These are phyloP conservation scores for Candolleomyces efflorescens DNA, from an alignment of 768 basidiomycete genomes.

Conservation along the genomic window DNA sequence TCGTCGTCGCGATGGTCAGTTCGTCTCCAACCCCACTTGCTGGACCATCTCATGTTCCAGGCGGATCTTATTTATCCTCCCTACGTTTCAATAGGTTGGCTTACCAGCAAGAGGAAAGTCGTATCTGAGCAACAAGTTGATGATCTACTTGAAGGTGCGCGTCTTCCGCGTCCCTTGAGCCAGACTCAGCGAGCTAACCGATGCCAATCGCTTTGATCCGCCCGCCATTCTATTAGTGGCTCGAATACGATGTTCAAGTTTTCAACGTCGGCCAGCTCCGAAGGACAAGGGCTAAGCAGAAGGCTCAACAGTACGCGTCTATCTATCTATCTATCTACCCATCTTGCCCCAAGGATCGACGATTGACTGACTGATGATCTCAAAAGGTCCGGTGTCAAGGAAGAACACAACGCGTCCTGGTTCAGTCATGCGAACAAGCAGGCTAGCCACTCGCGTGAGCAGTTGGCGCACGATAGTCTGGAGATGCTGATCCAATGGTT, in stretches of 20 bases:
- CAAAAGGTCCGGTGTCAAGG: constrained; percentile 74
- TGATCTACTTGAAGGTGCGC: constrained; percentile 87
- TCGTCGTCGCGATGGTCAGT: constrained; percentile 92
- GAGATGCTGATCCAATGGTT: constrained; percentile 96
- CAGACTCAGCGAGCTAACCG: neutral
- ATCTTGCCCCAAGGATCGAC: too few species aligned
- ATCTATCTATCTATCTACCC: neutral
- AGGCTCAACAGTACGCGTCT: constrained; percentile 60
- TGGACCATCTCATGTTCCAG: neutral
- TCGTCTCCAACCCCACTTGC: neutral
- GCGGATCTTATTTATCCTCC: too few species aligned
- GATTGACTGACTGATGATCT: neutral
- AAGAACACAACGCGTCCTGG: constrained; percentile 87
- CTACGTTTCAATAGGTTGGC: constrained; percentile 60
- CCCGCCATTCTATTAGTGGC: constrained; percentile 59
- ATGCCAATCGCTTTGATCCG: neutral
- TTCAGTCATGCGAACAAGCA: constrained; percentile 85
- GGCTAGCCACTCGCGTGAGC: constrained; percentile 73
- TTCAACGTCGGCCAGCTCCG: constrained; percentile 98
- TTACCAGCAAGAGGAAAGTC: constrained; percentile 98
- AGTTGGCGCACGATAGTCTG: constrained; percentile 84
- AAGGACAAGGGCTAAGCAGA: constrained; percentile 77
- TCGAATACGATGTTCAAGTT: constrained; percentile 97
- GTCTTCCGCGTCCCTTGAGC: neutral
- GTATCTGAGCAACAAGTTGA: constrained; percentile 96